These are phyloP conservation scores for Skeletonema marinoi DNA, from an alignment of 108 stramenopile species.

Conservation along the genomic window DNA sequence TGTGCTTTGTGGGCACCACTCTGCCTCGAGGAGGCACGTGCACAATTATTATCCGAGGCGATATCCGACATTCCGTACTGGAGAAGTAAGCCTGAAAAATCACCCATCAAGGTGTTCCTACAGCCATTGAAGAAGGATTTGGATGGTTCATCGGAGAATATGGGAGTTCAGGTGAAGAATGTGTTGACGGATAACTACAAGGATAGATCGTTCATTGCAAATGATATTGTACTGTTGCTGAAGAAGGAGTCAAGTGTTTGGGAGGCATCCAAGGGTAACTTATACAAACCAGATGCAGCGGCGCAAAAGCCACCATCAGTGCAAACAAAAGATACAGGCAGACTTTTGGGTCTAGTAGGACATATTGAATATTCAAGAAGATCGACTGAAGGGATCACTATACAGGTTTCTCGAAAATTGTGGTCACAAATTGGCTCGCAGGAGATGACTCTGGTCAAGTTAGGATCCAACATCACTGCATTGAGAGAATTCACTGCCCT, in stretches of 20 bases:
- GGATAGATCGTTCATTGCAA: conserved; percentile 43
- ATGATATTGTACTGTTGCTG: conserved; percentile 41
- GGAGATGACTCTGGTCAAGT: conserved; percentile 64
- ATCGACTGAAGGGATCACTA: conserved; percentile 53
- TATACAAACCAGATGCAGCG: conserved; percentile 26
- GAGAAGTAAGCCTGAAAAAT: conserved; percentile 32
- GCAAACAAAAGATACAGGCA: background rate
- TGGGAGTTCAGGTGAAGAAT: conserved; percentile 28
- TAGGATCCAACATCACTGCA: conserved; percentile 79
- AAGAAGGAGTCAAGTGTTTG: conserved; percentile 27
- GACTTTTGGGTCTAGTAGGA: conserved; percentile 59
- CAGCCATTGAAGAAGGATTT: conserved; percentile 44
- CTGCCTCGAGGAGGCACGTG: conserved; percentile 70
- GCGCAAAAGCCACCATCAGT: background rate
- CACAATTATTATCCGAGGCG: conserved; percentile 73
- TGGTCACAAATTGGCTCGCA: conserved; percentile 55
- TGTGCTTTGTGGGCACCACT: conserved; percentile 79
- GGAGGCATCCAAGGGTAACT: conserved; percentile 41
- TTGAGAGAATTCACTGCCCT: conserved; percentile 85
- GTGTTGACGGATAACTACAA: conserved; percentile 8
- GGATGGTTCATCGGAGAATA: conserved; percentile 23
- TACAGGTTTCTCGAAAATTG: conserved; percentile 68
- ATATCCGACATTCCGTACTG: conserved; percentile 40
- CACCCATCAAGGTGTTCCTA: conserved; percentile 24
- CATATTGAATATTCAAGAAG: conserved; percentile 63